These are phyloP conservation scores for Mitragyna speciosa DNA, from an alignment of 257 asterid species.

Conservation along the genomic window DNA sequence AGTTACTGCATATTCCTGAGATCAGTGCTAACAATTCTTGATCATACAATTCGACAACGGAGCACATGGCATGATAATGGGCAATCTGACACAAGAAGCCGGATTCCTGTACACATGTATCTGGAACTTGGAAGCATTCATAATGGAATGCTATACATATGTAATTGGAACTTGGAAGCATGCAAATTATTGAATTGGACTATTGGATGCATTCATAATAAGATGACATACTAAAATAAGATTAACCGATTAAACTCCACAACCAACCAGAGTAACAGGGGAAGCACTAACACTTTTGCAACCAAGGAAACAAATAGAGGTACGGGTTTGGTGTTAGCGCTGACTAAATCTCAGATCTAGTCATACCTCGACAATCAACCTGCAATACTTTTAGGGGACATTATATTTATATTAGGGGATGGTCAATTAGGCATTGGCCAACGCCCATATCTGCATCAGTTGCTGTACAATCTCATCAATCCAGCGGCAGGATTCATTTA, in stretches of 20 bases:
- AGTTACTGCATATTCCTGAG: neutral
- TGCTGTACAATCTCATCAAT: neutral
- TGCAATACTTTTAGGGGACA: neutral
- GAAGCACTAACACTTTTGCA: neutral
- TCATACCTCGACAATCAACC: neutral
- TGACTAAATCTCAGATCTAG: slow-evolving; percentile 30
- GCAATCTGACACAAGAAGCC: neutral
- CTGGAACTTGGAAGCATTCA: neutral
- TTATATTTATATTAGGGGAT: slow-evolving; percentile 3
- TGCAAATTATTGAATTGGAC: neutral
- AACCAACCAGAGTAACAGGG: neutral
- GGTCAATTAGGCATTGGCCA: slow-evolving; percentile 80
- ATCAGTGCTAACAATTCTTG: neutral
- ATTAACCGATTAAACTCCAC: neutral
- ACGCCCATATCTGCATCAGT: slow-evolving; percentile 15
- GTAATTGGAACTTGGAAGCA: neutral
- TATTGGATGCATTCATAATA: neutral
- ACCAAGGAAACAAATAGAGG: neutral
- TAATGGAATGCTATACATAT: no score
- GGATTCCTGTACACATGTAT: neutral
- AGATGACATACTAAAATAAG: neutral
- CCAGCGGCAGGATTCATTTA: neutral
- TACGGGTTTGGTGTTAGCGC: slow-evolving; percentile 27
- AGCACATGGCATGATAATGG: neutral
- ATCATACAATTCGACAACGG: neutral